phyloP scores from a whole-genome alignment of 1,284 basidiomycete species.

The Puccinia horiana region DNA sequence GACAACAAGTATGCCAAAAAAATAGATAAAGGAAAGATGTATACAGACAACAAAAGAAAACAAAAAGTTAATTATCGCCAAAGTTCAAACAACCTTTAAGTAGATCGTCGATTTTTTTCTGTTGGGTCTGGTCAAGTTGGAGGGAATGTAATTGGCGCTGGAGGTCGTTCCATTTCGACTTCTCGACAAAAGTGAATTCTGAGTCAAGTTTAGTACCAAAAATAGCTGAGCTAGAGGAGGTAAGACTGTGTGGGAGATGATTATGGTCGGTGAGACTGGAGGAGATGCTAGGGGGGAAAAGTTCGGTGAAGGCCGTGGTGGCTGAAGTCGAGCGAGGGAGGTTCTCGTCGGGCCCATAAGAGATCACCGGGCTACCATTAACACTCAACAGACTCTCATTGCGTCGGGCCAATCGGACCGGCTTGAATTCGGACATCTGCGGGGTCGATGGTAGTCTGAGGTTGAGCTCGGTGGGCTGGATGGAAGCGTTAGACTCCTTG shows the following conservation, averaged over 20 bases:
- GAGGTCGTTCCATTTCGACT: slow-evolving; percentile 28
- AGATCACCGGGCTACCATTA: slow-evolving; percentile 32
- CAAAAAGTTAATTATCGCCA: not conserved
- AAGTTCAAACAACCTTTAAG: slow-evolving; percentile 31
- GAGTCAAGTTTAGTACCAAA: not conserved
- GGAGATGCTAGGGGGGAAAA: not conserved
- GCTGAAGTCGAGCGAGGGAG: not conserved
- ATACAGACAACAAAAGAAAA: not conserved
- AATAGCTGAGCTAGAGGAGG: not conserved
- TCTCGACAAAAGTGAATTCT: slow-evolving; percentile 38
- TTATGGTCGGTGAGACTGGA: not conserved
- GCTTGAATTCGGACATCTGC: slow-evolving; percentile 22
- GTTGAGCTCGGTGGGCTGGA: slow-evolving; percentile 13
- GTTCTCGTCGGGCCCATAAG: not conserved
- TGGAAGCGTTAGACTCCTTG: not conserved
- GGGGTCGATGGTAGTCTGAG: slow-evolving; percentile 11
- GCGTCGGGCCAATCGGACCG: slow-evolving; percentile 2
- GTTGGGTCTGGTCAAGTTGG: slow-evolving; percentile 15
- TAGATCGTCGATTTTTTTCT: slow-evolving; percentile 26
- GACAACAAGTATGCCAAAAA: too few relatives aligned
- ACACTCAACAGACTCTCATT: slow-evolving; percentile 42
- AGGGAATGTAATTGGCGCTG: slow-evolving; percentile 20
- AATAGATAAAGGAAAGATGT: too few relatives aligned
- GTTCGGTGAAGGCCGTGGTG: not conserved
- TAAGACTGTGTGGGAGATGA: not conserved